phyloP scores from a whole-genome alignment of 169 alveolate genomes.

The Cryptosporidium andersoni region DNA sequence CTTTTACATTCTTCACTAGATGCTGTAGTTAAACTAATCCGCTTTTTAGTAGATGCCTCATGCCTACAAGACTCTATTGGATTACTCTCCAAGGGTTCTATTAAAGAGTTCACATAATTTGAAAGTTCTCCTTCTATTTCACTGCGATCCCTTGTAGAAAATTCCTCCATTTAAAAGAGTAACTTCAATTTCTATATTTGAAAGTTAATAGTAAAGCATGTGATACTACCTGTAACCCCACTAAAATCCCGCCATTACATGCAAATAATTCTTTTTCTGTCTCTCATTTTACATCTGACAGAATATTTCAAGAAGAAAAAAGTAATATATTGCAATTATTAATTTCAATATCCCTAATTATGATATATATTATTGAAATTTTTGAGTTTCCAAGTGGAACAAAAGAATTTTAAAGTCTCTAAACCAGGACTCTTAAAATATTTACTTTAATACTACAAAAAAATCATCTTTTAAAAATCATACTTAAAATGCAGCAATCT shows the following conservation, averaged over 20 bases:
- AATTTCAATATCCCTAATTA: too few relatives aligned
- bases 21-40: background rate
- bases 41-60: background rate
- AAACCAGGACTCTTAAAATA: too few relatives aligned
- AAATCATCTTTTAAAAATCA: too few relatives aligned
- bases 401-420: too few relatives aligned
- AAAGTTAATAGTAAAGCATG: background rate
- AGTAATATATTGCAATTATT: too few relatives aligned
- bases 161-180: slow-evolving; percentile 19
- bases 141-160: slow-evolving; percentile 17
- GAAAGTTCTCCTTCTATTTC: slow-evolving; percentile 30
- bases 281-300: background rate
- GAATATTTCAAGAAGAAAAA: background rate
- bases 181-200: background rate
- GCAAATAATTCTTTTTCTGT: background rate
- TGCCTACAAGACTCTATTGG: background rate
- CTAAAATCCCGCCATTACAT: background rate
- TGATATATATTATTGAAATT: too few relatives aligned
- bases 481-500: too few relatives aligned
- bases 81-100: slow-evolving; percentile 46
- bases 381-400: too few relatives aligned
- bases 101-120: slow-evolving; percentile 40
- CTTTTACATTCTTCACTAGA: background rate
- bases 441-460: too few relatives aligned
- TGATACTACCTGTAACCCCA: background rate